These are phyloP conservation scores for Tephrocybe sp. DNA, from an alignment of 768 basidiomycete species.

Conservation along the genomic window DNA sequence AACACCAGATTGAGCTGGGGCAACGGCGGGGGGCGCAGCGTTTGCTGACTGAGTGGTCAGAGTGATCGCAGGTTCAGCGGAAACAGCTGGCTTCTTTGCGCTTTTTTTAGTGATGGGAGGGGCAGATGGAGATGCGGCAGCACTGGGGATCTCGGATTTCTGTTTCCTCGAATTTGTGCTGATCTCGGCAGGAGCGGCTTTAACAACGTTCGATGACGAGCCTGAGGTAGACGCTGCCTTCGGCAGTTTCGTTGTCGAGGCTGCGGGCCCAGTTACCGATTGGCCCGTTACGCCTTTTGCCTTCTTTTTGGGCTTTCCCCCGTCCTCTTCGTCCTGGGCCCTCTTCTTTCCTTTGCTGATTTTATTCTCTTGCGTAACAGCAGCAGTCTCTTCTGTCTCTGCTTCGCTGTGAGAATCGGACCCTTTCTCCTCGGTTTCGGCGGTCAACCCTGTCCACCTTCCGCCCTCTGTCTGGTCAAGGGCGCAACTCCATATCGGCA, in stretches of 20 bases:
- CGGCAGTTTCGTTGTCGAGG: constrained; percentile 6
- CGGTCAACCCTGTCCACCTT: constrained; percentile 66
- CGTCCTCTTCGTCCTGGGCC: constrained; percentile 28
- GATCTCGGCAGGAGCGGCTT: constrained; percentile 13
- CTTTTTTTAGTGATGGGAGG: constrained; percentile 5
- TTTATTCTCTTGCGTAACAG: not conserved
- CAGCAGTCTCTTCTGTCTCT: not conserved
- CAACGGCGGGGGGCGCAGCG: not conserved
- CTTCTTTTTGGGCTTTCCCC: constrained; percentile 46
- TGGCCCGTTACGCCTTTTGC: constrained; percentile 29
- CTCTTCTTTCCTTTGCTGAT: constrained; percentile 18
- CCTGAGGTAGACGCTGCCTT: not conserved
- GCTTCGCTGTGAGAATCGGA: not conserved
- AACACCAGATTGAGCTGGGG: constrained; percentile 3
- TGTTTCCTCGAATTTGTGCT: constrained; percentile 17
- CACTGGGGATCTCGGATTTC: constrained; percentile 11
- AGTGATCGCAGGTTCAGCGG: not conserved
- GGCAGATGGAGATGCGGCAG: not conserved
- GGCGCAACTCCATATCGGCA: constrained; percentile 90
- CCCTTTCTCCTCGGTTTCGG: not conserved
- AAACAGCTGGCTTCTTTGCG: constrained; percentile 3
- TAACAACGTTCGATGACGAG: constrained; percentile 20
- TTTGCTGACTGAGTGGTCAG: not conserved
- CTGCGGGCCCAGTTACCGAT: constrained; percentile 7
- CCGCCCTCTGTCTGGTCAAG: constrained; percentile 61